These are phyloP conservation scores for Kitagawia praeruptora DNA, from an alignment of 129 eudicot genomes.

Conservation along the genomic window DNA sequence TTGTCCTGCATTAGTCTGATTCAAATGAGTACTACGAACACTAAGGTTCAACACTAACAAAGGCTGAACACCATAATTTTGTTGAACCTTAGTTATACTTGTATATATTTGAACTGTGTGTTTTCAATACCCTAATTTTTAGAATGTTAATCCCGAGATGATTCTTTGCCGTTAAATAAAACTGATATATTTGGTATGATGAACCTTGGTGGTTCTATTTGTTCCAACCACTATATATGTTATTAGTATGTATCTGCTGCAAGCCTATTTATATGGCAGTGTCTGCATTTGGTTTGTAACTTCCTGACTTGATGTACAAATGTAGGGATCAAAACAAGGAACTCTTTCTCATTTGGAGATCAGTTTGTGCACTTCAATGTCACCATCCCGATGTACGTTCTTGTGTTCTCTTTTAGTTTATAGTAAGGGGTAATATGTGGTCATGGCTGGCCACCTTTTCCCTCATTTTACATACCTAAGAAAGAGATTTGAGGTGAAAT, in stretches of 20 bases:
- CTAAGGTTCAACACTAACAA: not conserved
- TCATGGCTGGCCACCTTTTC: not conserved
- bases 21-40: too few relatives aligned
- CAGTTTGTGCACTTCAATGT: conserved; percentile 79
- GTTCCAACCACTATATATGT: not conserved
- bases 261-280: not conserved
- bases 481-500: not conserved
- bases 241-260: not conserved
- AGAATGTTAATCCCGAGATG: not conserved
- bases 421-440: not conserved
- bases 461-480: not conserved
- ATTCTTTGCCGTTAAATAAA: not conserved
- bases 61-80: not conserved
- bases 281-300: not conserved
- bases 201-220: not conserved
- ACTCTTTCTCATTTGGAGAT: conserved; percentile 60
- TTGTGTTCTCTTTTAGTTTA: conserved; percentile 5
- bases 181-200: not conserved
- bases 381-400: conserved; percentile 74
- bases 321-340: conserved; percentile 69
- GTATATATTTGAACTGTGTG: not conserved
- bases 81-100: not conserved
- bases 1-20: not conserved
- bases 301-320: not conserved
- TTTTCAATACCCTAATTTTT: not conserved